These are phyloP conservation scores for Apophysomyces ossiformis DNA, from an alignment of 371 early-diverging fungal species.

Conservation along the genomic window DNA sequence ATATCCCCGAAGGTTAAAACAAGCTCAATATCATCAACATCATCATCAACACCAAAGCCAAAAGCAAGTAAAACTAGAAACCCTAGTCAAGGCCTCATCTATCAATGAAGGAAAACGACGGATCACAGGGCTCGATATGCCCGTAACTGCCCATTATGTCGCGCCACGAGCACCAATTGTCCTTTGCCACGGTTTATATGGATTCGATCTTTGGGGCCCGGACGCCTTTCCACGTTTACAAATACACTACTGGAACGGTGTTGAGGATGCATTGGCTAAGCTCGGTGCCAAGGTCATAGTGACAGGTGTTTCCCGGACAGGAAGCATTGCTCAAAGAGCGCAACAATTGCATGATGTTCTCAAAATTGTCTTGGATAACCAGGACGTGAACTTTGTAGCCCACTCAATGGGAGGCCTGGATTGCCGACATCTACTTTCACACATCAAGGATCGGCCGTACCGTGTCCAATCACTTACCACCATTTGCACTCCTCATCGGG, in stretches of 20 bases:
- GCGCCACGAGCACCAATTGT: conserved; percentile 77
- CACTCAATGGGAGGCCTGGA: conserved; percentile 92
- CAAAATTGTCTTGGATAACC: conserved; percentile 42
- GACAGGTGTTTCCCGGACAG: conserved; percentile 75
- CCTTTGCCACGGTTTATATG: conserved; percentile 83
- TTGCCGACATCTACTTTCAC: conserved; percentile 82
- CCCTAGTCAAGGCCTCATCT: background rate
- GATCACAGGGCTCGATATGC: background rate
- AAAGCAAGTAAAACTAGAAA: background rate
- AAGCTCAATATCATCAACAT: background rate
- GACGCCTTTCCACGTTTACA: conserved; percentile 72
- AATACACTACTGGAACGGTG: conserved; percentile 84
- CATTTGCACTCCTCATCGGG: conserved; percentile 92
- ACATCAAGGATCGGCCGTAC: conserved; percentile 68
- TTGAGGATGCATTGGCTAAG: conserved; percentile 70
- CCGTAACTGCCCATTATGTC: conserved; percentile 54
- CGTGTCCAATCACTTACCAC: conserved; percentile 81
- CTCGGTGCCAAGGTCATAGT: conserved; percentile 78
- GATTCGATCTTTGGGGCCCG: conserved; percentile 76
- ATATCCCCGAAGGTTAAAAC: background rate
- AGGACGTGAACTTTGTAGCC: conserved; percentile 74
- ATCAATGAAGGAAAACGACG: background rate
- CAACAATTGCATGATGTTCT: conserved; percentile 67
- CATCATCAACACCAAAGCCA: background rate
- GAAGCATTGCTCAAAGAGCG: conserved; percentile 75